Conservation (phyloP, 305 asterid genomes). For the Coffea humblotiana region DNA sequence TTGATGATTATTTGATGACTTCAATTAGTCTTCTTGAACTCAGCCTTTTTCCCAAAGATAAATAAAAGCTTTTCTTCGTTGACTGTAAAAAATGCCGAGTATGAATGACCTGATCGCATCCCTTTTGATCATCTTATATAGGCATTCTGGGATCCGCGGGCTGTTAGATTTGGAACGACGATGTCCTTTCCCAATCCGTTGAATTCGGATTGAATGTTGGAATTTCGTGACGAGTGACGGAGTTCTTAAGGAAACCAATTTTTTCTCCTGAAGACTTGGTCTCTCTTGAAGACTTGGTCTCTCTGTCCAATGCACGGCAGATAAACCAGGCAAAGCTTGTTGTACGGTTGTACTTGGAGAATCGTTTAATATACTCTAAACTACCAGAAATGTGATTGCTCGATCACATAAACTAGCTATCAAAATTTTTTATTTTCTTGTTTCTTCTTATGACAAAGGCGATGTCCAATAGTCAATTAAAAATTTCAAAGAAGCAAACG, state of each 20-base stretch:
- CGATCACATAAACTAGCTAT: no score
- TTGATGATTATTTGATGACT: neutral
- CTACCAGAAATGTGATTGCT: no score
- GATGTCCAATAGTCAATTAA: no score
- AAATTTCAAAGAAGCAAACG: no score
- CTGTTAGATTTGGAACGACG: slow-evolving; percentile 4
- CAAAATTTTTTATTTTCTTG: no score
- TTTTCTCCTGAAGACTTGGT: neutral
- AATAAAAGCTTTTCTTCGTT: neutral
- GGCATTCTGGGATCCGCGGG: neutral
- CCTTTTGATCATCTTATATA: neutral
- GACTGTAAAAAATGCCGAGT: neutral
- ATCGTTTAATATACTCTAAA: no score
- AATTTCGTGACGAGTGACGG: neutral
- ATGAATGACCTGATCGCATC: neutral
- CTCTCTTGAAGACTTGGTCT: neutral
- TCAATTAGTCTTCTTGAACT: neutral
- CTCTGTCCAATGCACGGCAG: neutral
- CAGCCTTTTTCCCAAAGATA: neutral
- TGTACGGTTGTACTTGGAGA: neutral
- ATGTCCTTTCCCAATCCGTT: neutral
- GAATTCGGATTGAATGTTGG: neutral
- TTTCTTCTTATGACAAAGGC: no score
- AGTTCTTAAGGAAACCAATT: neutral
- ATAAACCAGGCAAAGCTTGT: neutral